Conservation (phyloP, 1,284 basidiomycete genomes). For the Gymnopus androsaceus region DNA sequence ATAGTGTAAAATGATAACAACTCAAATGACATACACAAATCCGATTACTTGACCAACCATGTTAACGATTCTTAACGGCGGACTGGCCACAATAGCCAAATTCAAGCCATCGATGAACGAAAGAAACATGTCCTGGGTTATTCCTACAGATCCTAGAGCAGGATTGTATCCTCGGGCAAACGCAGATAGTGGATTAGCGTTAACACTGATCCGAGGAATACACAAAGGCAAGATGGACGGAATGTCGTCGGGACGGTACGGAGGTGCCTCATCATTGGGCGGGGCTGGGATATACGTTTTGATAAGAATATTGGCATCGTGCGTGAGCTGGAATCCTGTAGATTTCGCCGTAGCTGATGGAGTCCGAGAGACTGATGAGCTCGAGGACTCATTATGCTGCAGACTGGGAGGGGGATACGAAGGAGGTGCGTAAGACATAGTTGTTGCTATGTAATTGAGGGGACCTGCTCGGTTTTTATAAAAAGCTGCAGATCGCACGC, state of each 20-base stretch:
- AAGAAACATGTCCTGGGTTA: conserved; percentile 23
- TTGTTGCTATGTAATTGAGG: too few species aligned
- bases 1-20: background rate
- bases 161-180: conserved; percentile 25
- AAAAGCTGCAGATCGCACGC: too few species aligned
- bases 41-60: conserved; percentile 23
- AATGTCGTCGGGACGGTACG: background rate
- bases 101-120: conserved; percentile 29
- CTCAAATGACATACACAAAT: conserved; percentile 22
- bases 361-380: background rate
- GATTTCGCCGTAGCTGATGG: conserved; percentile 8
- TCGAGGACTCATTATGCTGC: background rate
- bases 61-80: conserved; percentile 24
- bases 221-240: conserved; percentile 22
- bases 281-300: conserved; percentile 6
- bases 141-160: conserved; percentile 17
- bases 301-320: conserved; percentile 12
- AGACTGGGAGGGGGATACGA: background rate
- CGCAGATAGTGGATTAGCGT: conserved; percentile 19
- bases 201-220: conserved; percentile 21
- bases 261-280: background rate
- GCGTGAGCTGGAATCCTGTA: conserved; percentile 8
- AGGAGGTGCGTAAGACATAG: background rate
- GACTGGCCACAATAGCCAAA: conserved; percentile 26
- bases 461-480: too few species aligned